Percentiles rank a stretch among this genome's conserved stretches.
Evolutionary conservation across 305 asterid species (phyloP).

Genomic region (Coffea humblotiana): DNA sequence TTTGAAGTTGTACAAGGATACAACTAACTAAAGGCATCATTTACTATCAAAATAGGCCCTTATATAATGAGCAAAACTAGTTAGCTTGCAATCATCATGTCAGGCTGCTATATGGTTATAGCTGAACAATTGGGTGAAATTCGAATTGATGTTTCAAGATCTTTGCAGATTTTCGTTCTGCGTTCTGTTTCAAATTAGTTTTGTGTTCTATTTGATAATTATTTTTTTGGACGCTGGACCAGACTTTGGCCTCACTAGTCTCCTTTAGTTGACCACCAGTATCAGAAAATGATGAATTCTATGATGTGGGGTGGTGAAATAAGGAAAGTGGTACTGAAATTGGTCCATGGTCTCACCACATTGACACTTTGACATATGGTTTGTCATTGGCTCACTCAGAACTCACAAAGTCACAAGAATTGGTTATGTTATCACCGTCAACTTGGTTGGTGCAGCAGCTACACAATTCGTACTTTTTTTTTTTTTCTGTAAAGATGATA

Average conservation of each 20-base stretch:
- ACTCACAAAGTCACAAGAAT: no score
- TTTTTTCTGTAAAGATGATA: no score
- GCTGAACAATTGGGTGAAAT: background rate
- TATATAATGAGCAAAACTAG: background rate
- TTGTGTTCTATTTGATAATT: no score
- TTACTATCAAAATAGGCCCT: background rate
- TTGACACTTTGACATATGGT: background rate
- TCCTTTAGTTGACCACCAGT: background rate
- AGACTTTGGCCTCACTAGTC: background rate
- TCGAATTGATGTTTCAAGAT: background rate
- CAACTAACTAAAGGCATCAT: background rate
- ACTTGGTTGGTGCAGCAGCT: background rate
- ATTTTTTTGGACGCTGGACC: background rate
- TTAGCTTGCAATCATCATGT: background rate
- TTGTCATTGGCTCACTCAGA: background rate
- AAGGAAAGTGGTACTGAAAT: slow-evolving; percentile 4
- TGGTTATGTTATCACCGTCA: background rate
- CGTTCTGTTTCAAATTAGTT: background rate
- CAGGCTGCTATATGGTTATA: background rate
- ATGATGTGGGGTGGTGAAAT: background rate
- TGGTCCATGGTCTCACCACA: slow-evolving; percentile 4
- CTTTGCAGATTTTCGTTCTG: background rate
- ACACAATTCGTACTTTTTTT: background rate
- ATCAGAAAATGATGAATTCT: slow-evolving; percentile 15
- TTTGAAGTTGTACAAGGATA: background rate